These are phyloP conservation scores for Phytopythium vexans DNA, from an alignment of 352 stramenopile species.

Conservation along the genomic window DNA sequence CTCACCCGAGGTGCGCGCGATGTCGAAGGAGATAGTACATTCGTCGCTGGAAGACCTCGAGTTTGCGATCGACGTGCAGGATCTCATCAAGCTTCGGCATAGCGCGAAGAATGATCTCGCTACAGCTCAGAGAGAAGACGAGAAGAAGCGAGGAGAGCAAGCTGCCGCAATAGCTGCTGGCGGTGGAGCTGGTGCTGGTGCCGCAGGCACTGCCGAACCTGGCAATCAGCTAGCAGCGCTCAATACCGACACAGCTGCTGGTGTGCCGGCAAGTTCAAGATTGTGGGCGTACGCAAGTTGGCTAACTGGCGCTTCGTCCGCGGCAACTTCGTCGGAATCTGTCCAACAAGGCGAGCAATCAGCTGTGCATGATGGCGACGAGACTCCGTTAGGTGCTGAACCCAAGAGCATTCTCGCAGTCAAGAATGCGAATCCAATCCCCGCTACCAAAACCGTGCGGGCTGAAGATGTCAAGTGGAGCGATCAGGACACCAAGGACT, in stretches of 20 bases:
- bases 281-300: constrained; percentile 78
- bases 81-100: constrained; percentile 60
- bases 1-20: constrained; percentile 26
- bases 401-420: no score
- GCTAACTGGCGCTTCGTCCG: constrained; percentile 24
- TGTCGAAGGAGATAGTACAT: constrained; percentile 47
- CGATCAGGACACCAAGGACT: constrained; percentile 76
- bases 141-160: constrained; percentile 24
- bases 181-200: background rate
- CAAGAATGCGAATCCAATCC: no score
- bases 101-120: constrained; percentile 44
- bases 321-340: background rate
- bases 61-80: constrained; percentile 60
- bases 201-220: constrained; percentile 12
- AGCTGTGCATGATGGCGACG: background rate
- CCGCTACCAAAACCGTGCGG: constrained; percentile 1
- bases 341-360: background rate
- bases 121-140: constrained; percentile 25
- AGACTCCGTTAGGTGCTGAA: background rate
- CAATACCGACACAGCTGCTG: background rate
- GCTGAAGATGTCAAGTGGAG: constrained; percentile 72
- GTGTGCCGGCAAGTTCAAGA: constrained; percentile 35
- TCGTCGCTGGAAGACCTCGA: constrained; percentile 68
- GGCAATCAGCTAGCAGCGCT: constrained; percentile 26
- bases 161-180: background rate